phyloP scores from a whole-genome alignment of 164 flowering plant species.

The Magnolia sinica region DNA sequence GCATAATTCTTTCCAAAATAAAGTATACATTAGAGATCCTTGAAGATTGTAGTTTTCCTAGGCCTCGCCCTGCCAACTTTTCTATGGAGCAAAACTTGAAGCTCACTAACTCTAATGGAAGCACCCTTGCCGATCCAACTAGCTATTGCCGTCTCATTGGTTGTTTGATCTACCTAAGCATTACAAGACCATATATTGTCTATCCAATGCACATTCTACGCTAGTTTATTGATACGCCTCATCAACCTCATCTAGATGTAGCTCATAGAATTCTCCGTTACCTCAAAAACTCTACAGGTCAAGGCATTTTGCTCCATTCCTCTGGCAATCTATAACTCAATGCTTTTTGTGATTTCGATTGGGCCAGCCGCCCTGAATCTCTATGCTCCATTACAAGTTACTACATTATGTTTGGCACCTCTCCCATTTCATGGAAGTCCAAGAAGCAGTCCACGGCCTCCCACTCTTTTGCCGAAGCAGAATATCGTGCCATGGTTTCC shows the following conservation, averaged over 20 bases:
- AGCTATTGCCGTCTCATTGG: background rate
- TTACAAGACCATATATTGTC: background rate
- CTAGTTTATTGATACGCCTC: background rate
- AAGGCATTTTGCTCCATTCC: background rate
- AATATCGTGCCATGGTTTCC: constrained; percentile 13
- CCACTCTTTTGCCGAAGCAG: constrained; percentile 8
- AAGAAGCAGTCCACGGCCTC: constrained; percentile 6
- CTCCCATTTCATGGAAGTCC: constrained; percentile 12
- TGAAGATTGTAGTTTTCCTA: background rate
- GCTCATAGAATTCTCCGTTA: constrained; percentile 2
- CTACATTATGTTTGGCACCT: background rate
- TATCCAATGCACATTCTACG: constrained; percentile 1
- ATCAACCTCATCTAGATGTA: constrained; percentile 7
- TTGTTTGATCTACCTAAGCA: background rate
- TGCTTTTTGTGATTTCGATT: constrained; percentile 9
- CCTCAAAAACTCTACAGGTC: background rate
- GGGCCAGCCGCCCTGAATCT: background rate
- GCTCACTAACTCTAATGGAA: background rate
- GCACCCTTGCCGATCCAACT: background rate
- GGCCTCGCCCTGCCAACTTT: background rate
- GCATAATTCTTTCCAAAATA: background rate
- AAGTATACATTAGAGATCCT: background rate
- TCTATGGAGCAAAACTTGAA: background rate
- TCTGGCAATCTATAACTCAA: background rate
- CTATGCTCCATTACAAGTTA: background rate